Conservation (phyloP, 768 basidiomycete genomes). For the Russula griseocarnosa region DNA sequence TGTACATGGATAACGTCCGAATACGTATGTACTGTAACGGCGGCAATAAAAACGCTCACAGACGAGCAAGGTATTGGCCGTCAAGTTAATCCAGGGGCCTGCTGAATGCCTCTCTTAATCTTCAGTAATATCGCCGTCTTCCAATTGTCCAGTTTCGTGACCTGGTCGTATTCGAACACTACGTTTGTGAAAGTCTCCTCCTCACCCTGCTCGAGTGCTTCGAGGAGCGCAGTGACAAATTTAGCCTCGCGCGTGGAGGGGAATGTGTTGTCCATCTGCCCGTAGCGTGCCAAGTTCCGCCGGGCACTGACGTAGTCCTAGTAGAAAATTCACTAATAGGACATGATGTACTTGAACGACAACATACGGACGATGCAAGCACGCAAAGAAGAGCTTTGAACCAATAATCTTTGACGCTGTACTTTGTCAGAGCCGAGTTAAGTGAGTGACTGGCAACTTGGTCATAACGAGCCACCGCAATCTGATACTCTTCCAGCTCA, state of each 20-base stretch:
- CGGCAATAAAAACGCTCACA: background rate
- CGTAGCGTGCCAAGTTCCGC: slow-evolving; percentile 74
- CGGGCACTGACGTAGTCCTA: slow-evolving; percentile 83
- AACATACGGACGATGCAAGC: slow-evolving; percentile 76
- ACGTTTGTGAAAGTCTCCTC: slow-evolving; percentile 70
- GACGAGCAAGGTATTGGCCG: background rate
- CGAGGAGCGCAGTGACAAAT: slow-evolving; percentile 72
- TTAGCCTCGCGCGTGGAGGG: slow-evolving; percentile 87
- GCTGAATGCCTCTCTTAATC: slow-evolving; percentile 77
- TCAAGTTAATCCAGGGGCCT: slow-evolving; percentile 42
- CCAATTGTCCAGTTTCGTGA: slow-evolving; percentile 93
- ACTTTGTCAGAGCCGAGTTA: slow-evolving; percentile 83
- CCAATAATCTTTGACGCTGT: slow-evolving; percentile 99
- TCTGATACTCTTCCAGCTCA: slow-evolving; percentile 77
- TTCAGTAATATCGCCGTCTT: slow-evolving; percentile 88
- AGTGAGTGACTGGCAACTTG: slow-evolving; percentile 85
- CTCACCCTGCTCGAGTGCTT: slow-evolving; percentile 72
- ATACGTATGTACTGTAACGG: slow-evolving; percentile 5
- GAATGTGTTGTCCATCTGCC: slow-evolving; percentile 81
- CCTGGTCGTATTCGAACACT: slow-evolving; percentile 90
- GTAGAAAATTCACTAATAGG: background rate
- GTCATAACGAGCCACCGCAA: slow-evolving; percentile 86
- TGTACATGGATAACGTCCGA: slow-evolving; percentile 1
- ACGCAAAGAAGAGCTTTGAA: slow-evolving; percentile 82
- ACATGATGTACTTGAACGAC: background rate